Conservation (phyloP, 2,329 filamentous ascomycete genomes). For the Bimuria novae-zelandiae region DNA sequence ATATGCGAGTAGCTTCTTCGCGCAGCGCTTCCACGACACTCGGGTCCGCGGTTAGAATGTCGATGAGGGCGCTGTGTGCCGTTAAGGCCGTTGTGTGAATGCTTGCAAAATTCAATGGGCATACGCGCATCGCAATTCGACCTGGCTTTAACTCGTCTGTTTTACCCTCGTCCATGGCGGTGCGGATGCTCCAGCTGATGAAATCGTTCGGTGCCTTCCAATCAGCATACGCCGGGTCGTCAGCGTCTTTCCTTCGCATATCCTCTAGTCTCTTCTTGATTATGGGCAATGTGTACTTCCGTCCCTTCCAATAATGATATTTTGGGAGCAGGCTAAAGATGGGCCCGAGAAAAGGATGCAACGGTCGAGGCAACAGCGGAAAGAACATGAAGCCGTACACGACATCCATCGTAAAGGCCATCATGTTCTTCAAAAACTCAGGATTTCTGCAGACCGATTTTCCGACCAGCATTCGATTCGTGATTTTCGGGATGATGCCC, state of each 20-base stretch:
- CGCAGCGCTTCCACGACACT: slow-evolving; percentile 40
- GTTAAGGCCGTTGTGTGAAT: slow-evolving; percentile 64
- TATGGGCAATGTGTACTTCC: slow-evolving; percentile 52
- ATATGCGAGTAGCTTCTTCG: slow-evolving; percentile 48
- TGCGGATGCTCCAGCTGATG: slow-evolving; percentile 61
- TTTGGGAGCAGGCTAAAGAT: slow-evolving; percentile 54
- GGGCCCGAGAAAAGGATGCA: slow-evolving; percentile 57
- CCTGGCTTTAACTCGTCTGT: slow-evolving; percentile 53
- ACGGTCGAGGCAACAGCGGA: slow-evolving; percentile 53
- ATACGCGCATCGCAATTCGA: slow-evolving; percentile 56
- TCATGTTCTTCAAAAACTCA: slow-evolving; percentile 53
- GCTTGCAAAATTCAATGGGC: slow-evolving; percentile 63
- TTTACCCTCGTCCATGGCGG: slow-evolving; percentile 53
- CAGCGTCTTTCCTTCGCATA: slow-evolving; percentile 50
- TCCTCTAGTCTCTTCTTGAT: slow-evolving; percentile 56
- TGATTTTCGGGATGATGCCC: slow-evolving; percentile 47
- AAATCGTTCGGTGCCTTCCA: slow-evolving; percentile 60
- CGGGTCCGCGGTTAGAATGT: slow-evolving; percentile 24
- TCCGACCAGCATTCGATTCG: slow-evolving; percentile 54
- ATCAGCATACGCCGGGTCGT: slow-evolving; percentile 47
- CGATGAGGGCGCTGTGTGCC: slow-evolving; percentile 47
- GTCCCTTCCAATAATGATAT: slow-evolving; percentile 53
- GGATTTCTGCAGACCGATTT: slow-evolving; percentile 52
- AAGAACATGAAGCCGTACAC: slow-evolving; percentile 43
- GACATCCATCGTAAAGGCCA: slow-evolving; percentile 57